Base-by-base conservation (phyloP, 1,139 yeast species). In the Debaryomycetaceae sp. region DNA sequence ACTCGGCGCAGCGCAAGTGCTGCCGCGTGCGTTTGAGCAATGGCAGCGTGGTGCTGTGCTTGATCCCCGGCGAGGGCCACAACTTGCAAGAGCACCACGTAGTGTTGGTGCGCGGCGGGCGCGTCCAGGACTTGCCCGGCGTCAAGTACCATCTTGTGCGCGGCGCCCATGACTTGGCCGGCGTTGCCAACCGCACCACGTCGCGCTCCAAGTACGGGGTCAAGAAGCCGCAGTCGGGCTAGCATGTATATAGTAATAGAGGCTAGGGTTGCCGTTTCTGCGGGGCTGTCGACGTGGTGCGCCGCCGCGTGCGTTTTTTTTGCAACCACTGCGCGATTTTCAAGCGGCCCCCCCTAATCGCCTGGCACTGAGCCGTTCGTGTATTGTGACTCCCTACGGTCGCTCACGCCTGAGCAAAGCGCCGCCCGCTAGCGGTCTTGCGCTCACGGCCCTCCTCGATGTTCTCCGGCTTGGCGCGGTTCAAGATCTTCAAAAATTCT, bases 31-130 rank as follows among this genome's bases (percentile, higher is more conserved):
- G 96, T 58, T 71, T 93, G 40, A 77, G 95, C 13, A 91, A 85
- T 49, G 98, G 98, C 20, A 82, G 80, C 44, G 81, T 84, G 31
- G 75, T 91, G 13, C 81, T 94, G 32, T 96, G 96, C 3, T 88
- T 89, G 56, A 91, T 93, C 38, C 96, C 97, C 9, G 99, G 99
- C 35, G 97, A 91, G 53, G 98, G 99, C 16, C 98, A 93, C 59
- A 91, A 91, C 51, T 91, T 94, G 25, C 97, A 91, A 63, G 99
- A 93, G 60, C 99, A 93, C 62, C 86, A 94, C 51, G 94, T 91
- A 34, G 97, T 93, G 2, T 75, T 81, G 35, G 95, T 93, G 2
- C 77, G 98, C 57, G 99, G 99, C 16, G 99, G 98, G 12, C 79
- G 96, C 71, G 88, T 88, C 32, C 96, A 89, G 56, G 99, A 93